phyloP scores from a whole-genome alignment of 345 rosid genomes.

The Pistacia integerrima region DNA sequence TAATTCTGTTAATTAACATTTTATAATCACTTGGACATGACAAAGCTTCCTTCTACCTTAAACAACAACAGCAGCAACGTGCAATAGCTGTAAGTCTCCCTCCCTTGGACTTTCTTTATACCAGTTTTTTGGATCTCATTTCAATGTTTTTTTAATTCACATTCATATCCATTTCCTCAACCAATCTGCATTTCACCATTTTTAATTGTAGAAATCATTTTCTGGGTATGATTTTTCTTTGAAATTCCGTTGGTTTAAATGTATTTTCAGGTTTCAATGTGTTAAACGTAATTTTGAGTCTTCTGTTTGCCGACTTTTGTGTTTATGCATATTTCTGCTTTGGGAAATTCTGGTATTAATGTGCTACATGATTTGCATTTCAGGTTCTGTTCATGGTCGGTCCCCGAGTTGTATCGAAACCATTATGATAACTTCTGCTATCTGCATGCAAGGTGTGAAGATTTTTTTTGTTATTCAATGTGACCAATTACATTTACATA shows the following conservation, averaged over 20 bases:
- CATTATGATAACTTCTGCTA: not conserved
- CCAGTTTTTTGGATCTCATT: too few species aligned
- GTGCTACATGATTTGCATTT: constrained; percentile 1
- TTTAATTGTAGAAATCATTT: not conserved
- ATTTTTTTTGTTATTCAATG: too few species aligned
- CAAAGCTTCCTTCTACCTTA: constrained; percentile 6
- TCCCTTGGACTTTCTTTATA: not conserved
- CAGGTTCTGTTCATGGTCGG: not conserved
- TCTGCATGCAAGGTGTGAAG: constrained; percentile 2
- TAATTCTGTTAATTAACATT: not conserved
- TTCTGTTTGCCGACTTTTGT: not conserved
- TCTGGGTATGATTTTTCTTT: not conserved
- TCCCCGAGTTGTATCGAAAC: not conserved
- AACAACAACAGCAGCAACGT: constrained; percentile 14
- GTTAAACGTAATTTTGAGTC: not conserved
- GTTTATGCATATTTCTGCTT: not conserved
- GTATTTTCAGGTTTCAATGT: not conserved
- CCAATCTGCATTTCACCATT: not conserved
- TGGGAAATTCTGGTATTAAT: not conserved
- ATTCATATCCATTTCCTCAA: too few species aligned
- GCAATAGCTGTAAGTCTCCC: constrained; percentile 15
- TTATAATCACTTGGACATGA: not conserved
- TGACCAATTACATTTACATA: not conserved
- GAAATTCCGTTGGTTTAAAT: not conserved
- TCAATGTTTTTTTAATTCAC: too few species aligned